Evolutionary conservation across 257 asterid species (phyloP).

Genomic region (Parsonsia alboflavescens): DNA sequence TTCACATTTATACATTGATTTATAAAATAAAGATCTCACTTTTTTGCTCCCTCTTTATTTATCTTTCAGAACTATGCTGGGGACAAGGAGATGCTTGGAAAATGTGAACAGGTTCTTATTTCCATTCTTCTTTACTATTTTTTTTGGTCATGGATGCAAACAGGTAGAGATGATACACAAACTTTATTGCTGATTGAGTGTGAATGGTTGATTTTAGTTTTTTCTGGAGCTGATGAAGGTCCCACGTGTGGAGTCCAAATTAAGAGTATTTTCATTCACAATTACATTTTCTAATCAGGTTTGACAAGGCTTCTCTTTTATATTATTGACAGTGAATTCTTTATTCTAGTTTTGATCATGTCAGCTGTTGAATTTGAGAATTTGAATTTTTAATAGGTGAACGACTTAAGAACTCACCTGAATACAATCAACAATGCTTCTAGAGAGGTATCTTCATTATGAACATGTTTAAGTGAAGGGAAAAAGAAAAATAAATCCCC

Average conservation of each 20-base stretch:
- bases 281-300: constrained; percentile 91
- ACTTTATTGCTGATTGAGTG: constrained; percentile 19
- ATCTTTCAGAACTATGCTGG: constrained; percentile 81
- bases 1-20: not conserved
- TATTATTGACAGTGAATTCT: constrained; percentile 15
- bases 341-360: not conserved
- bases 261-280: constrained; percentile 91
- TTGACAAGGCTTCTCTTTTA: constrained; percentile 16
- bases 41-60: not conserved
- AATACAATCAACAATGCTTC: constrained; percentile 73
- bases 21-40: not conserved
- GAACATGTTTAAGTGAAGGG: not conserved
- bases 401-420: constrained; percentile 67
- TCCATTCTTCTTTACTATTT: not conserved
- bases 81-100: constrained; percentile 91
- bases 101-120: constrained; percentile 84
- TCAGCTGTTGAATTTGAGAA: constrained; percentile 19
- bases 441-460: constrained; percentile 58
- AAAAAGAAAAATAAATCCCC: not conserved
- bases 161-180: not conserved
- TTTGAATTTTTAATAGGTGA: constrained; percentile 54
- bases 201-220: constrained; percentile 53
- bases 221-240: constrained; percentile 96
- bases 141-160: not conserved
- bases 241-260: constrained; percentile 96